Conservation (phyloP, 371 early-diverging fungal species). For the Syncephalastrum contaminatum region DNA sequence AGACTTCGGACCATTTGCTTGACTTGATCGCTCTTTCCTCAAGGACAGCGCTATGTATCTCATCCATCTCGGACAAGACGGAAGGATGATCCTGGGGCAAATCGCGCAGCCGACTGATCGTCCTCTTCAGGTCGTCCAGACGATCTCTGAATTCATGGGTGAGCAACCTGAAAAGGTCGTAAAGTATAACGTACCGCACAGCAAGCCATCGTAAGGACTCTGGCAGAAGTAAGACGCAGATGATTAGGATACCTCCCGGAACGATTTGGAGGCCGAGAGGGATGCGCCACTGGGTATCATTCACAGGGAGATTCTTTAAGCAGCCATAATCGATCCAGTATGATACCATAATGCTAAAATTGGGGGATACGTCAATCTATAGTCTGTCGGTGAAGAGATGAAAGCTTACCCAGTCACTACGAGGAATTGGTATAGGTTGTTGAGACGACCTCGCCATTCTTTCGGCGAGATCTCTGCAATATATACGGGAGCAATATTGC, state of each 20-base stretch:
- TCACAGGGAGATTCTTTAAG: constrained; percentile 20
- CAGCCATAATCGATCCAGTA: constrained; percentile 51
- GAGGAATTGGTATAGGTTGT: constrained; percentile 48
- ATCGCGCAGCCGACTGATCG: constrained; percentile 51
- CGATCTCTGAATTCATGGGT: constrained; percentile 13
- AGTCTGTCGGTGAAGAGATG: too few relatives aligned
- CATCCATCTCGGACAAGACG: constrained; percentile 47
- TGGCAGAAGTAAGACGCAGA: constrained; percentile 57
- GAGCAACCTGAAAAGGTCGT: too few relatives aligned
- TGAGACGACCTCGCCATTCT: constrained; percentile 41
- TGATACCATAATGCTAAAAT: constrained; percentile 42
- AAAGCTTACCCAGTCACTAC: constrained; percentile 15
- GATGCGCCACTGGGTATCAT: constrained; percentile 36
- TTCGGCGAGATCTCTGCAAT: constrained; percentile 47
- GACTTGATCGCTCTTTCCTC: constrained; percentile 46
- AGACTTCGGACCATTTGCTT: constrained; percentile 50
- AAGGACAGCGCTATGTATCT: constrained; percentile 43
- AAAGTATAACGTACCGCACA: constrained; percentile 14
- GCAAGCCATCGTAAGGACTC: constrained; percentile 69
- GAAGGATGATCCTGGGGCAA: constrained; percentile 36
- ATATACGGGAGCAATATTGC: constrained; percentile 45
- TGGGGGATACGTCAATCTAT: too few relatives aligned
- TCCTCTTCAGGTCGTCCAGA: constrained; percentile 45
- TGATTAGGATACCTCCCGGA: constrained; percentile 53
- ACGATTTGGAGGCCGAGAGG: constrained; percentile 50